phyloP scores from a whole-genome alignment of 2,329 filamentous ascomycete genomes.

The Monilinia fructigena region DNA sequence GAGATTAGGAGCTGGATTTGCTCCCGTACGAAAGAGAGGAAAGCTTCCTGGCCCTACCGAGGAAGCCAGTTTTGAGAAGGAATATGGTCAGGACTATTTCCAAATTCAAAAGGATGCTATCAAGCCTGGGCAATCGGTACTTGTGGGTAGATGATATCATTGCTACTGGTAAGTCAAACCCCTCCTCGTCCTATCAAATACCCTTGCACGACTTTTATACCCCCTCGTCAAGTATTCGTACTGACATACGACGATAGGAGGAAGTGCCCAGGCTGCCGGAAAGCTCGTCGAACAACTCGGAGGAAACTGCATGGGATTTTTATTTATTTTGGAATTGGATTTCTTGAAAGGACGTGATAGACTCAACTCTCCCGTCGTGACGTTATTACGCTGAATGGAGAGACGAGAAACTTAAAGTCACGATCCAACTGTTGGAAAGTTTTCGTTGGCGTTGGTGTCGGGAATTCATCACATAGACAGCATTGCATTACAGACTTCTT shows the following conservation, averaged over 20 bases:
- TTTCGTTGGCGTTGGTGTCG: conserved; percentile 33
- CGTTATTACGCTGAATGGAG: conserved; percentile 64
- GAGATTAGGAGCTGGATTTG: conserved; percentile 79
- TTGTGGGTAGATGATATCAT: conserved; percentile 97
- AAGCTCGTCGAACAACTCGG: conserved; percentile 83
- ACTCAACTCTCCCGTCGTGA: conserved; percentile 79
- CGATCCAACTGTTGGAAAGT: conserved; percentile 9
- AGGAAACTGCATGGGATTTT: conserved; percentile 80
- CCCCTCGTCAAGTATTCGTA: neutral
- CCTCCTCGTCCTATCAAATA: neutral
- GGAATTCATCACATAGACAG: conserved; percentile 35
- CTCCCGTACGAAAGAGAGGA: conserved; percentile 90
- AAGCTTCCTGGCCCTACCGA: conserved; percentile 90
- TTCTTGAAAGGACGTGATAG: conserved; percentile 90
- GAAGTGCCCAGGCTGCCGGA: conserved; percentile 84
- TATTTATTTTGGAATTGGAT: conserved; percentile 94
- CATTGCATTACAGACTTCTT: conserved; percentile 31
- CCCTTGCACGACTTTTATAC: neutral
- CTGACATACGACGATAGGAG: conserved; percentile 57
- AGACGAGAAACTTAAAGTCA: conserved; percentile 23
- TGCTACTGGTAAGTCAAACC: conserved; percentile 74
- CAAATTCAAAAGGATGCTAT: conserved; percentile 91
- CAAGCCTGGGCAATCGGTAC: conserved; percentile 80
- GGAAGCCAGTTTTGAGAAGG: conserved; percentile 86
- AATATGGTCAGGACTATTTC: conserved; percentile 93